phyloP scores from a whole-genome alignment of 2,329 filamentous ascomycete species.

The Aspergillus ochraceus region DNA sequence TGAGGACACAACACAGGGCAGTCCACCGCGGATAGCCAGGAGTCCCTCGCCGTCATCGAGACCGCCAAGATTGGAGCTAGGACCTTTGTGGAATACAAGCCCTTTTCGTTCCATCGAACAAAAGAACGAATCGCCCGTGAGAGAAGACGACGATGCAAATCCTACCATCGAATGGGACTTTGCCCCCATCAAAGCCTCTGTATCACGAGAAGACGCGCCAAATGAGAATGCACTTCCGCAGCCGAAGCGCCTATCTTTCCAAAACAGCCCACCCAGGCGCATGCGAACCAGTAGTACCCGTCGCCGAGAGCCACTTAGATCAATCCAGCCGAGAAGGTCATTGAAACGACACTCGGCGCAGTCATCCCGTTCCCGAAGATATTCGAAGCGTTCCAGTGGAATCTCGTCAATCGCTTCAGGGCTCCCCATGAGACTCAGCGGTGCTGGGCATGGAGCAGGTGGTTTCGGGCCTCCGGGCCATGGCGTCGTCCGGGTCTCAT shows the following conservation, averaged over 20 bases:
- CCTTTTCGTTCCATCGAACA: conserved; percentile 25
- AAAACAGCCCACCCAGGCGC: conserved; percentile 29
- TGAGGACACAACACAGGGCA: conserved; percentile 22
- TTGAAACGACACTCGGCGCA: conserved; percentile 37
- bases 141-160: conserved; percentile 27
- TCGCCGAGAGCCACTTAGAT: conserved; percentile 36
- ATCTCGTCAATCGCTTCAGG: conserved; percentile 38
- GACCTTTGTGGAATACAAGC: conserved; percentile 31
- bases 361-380: conserved; percentile 37
- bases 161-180: conserved; percentile 34
- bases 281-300: conserved; percentile 30
- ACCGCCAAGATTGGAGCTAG: conserved; percentile 36
- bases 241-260: conserved; percentile 29
- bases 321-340: conserved; percentile 36
- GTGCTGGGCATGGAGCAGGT: conserved; percentile 44
- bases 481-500: conserved; percentile 37
- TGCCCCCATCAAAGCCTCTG: conserved; percentile 23
- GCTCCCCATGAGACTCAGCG: conserved; percentile 41
- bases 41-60: conserved; percentile 28
- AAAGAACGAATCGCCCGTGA: conserved; percentile 16
- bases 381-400: conserved; percentile 40
- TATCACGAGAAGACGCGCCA: conserved; percentile 22
- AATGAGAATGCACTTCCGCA: conserved; percentile 21
- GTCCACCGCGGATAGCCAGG: conserved; percentile 22
- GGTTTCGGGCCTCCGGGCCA: conserved; percentile 38